Percentiles rank a stretch among this genome's conserved stretches.
These are phyloP conservation scores for Alternaria sp. DNA, from an alignment of 2,329 filamentous ascomycete species.

Conservation along the genomic window DNA sequence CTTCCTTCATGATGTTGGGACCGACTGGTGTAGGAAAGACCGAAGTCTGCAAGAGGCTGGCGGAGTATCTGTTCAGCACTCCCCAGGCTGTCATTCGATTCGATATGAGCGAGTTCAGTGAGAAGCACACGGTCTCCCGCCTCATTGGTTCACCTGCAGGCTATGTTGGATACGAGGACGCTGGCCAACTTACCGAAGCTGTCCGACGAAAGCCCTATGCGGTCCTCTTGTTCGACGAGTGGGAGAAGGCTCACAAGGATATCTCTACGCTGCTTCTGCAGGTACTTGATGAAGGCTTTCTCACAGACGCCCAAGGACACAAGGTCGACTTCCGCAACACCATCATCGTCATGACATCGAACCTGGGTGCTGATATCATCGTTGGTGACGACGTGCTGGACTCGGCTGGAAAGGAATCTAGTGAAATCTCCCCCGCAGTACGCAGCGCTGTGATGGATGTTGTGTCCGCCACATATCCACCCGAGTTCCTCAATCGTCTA, in stretches of 20 bases:
- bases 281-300: conserved; percentile 93
- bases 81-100: conserved; percentile 90
- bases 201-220: conserved; percentile 95
- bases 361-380: conserved; percentile 90
- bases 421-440: conserved; percentile 74
- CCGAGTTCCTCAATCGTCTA: conserved; percentile 95
- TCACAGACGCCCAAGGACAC: conserved; percentile 94
- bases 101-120: conserved; percentile 98
- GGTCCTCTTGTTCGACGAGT: conserved; percentile 93
- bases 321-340: conserved; percentile 97
- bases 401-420: conserved; percentile 60
- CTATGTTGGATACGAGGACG: conserved; percentile 96
- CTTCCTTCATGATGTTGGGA: conserved; percentile 96
- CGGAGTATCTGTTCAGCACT: conserved; percentile 89
- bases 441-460: conserved; percentile 88
- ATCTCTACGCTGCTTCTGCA: conserved; percentile 91
- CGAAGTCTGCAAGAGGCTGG: conserved; percentile 95
- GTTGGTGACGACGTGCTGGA: conserved; percentile 74
- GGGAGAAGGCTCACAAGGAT: conserved; percentile 95
- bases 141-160: conserved; percentile 92
- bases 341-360: conserved; percentile 94
- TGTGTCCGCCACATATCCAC: conserved; percentile 75
- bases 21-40: conserved; percentile 98
- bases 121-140: conserved; percentile 93
- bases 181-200: conserved; percentile 93